Conservation (phyloP, 1,284 basidiomycete species). For the Apiotrichum mycotoxinovorans region DNA sequence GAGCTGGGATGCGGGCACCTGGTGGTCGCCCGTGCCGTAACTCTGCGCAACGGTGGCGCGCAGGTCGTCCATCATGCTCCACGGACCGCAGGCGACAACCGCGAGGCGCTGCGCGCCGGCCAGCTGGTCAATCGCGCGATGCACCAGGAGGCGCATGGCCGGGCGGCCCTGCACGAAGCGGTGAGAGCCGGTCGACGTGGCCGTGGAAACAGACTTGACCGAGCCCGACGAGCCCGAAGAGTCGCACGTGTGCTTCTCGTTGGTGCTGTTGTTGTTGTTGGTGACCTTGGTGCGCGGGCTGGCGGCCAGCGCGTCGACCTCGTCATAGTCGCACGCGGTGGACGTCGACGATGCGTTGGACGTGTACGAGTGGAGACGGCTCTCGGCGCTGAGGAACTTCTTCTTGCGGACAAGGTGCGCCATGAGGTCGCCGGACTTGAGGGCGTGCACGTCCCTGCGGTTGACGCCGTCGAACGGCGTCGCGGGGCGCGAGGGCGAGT, state of each 20-base stretch:
- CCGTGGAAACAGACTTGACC: neutral
- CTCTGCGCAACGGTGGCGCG: slow-evolving; percentile 16
- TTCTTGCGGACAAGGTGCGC: slow-evolving; percentile 3
- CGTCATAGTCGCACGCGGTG: neutral
- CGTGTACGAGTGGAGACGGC: neutral
- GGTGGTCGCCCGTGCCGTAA: slow-evolving; percentile 22
- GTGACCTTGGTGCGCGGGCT: neutral
- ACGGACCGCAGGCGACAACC: slow-evolving; percentile 33
- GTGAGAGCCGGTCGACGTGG: neutral
- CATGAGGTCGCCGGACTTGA: neutral
- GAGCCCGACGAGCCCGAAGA: neutral
- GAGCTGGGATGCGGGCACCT: slow-evolving; percentile 17
- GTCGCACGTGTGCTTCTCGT: no score
- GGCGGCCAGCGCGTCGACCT: neutral
- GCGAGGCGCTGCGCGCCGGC: slow-evolving; percentile 23
- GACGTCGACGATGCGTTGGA: neutral
- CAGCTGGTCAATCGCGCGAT: slow-evolving; percentile 4
- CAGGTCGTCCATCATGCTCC: slow-evolving; percentile 36
- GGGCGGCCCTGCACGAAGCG: slow-evolving; percentile 22
- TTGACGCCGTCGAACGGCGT: neutral
- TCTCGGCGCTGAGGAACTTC: neutral
- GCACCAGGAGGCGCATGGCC: slow-evolving; percentile 19
- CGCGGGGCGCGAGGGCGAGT: no score
- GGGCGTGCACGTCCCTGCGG: neutral
- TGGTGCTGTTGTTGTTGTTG: no score